Evolutionary conservation across 306 rosid genomes (phyloP).

Genomic region (Cucurbita ficifolia): DNA sequence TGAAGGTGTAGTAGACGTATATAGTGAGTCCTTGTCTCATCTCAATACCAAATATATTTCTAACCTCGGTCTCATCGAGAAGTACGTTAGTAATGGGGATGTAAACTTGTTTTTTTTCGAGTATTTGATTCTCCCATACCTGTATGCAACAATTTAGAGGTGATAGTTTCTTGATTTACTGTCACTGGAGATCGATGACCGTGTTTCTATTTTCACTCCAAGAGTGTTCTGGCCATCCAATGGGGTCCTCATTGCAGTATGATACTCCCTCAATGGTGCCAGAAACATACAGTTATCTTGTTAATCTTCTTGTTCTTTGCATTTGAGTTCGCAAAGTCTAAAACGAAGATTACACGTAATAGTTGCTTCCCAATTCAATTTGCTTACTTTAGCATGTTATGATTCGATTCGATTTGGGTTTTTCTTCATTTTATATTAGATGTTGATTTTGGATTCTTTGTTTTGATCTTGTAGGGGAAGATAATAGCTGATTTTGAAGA

Average conservation of each 20-base stretch:
- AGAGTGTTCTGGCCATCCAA: neutral
- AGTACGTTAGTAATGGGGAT: neutral
- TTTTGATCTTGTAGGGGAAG: slow-evolving; percentile 3
- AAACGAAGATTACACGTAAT: neutral
- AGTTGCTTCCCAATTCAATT: neutral
- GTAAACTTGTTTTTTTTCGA: neutral
- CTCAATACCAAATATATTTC: neutral
- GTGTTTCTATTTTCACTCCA: neutral
- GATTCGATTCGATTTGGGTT: neutral
- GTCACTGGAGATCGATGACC: slow-evolving; percentile 1
- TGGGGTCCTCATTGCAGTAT: neutral
- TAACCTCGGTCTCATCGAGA: neutral
- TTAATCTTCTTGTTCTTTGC: neutral
- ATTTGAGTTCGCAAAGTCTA: neutral
- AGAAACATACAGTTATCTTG: slow-evolving; percentile 1
- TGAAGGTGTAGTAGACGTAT: slow-evolving; percentile 24
- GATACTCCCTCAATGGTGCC: neutral
- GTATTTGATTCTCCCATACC: neutral
- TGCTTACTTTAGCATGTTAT: neutral
- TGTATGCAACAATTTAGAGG: neutral
- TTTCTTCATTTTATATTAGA: neutral
- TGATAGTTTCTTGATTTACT: neutral
- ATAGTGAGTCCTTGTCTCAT: neutral
- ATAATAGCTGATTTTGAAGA: neutral
- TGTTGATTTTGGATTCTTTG: neutral